phyloP scores from a whole-genome alignment of 306 rosid species.

The Vigna trinervia region DNA sequence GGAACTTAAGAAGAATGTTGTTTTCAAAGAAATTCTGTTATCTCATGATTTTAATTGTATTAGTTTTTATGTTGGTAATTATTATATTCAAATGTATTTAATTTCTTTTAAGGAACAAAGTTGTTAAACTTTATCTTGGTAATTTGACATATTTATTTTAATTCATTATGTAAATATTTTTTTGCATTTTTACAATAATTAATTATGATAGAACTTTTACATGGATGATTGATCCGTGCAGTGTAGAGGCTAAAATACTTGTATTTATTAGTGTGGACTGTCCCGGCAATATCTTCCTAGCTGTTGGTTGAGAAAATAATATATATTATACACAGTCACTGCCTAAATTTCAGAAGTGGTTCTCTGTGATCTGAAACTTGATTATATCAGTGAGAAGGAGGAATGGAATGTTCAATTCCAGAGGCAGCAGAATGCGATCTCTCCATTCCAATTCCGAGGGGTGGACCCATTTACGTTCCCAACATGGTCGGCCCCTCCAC shows the following conservation, averaged over 20 bases:
- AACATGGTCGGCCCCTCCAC: conserved; percentile 65
- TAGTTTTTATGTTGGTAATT: background rate
- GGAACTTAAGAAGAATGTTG: background rate
- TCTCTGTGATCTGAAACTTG: background rate
- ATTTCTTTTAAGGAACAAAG: background rate
- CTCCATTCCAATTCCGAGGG: conserved; percentile 67
- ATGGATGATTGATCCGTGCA: background rate
- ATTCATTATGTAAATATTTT: background rate
- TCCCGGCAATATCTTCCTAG: background rate
- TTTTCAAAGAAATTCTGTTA: background rate
- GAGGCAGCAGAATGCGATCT: conserved; percentile 40
- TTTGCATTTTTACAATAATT: background rate
- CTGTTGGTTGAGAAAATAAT: background rate
- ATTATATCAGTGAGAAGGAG: conserved; percentile 2
- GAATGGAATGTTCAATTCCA: conserved; percentile 37
- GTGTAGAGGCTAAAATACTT: background rate
- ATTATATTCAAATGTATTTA: background rate
- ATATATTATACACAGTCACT: background rate
- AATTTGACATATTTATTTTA: background rate
- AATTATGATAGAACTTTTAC: background rate
- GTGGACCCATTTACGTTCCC: conserved; percentile 83
- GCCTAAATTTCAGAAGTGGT: background rate
- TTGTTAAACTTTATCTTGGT: background rate
- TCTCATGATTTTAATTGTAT: background rate
- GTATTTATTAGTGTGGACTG: background rate